Evolutionary conservation across 257 asterid species (phyloP).

Genomic region (Anisodus acutangulus): DNA sequence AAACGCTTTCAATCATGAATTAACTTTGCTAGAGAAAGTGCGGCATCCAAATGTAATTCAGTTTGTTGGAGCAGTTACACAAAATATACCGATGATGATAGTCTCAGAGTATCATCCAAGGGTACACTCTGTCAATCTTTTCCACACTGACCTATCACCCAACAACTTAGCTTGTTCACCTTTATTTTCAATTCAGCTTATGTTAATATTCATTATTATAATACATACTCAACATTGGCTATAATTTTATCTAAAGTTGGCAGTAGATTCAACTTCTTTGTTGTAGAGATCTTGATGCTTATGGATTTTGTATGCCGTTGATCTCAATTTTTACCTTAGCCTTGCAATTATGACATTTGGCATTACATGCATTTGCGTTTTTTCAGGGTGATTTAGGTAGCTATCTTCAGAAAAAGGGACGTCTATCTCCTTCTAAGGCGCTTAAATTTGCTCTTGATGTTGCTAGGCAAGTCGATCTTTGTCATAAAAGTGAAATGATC

Average conservation of each 20-base stretch:
- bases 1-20: constrained; percentile 82
- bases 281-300: constrained; percentile 2
- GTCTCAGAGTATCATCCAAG: constrained; percentile 79
- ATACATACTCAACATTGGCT: neutral
- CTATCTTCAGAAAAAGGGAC: constrained; percentile 92
- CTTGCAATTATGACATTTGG: constrained; percentile 4
- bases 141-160: constrained; percentile 26
- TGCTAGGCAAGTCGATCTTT: constrained; percentile 66
- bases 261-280: neutral
- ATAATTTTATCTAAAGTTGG: neutral
- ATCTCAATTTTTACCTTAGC: constrained; percentile 6
- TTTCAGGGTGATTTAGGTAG: constrained; percentile 80
- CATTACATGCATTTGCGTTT: constrained; percentile 26
- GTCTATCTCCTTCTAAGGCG: constrained; percentile 82
- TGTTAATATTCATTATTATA: constrained; percentile 10
- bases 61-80: constrained; percentile 98
- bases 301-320: neutral
- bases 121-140: constrained; percentile 56
- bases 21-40: constrained; percentile 87
- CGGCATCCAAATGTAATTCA: constrained; percentile 97
- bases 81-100: constrained; percentile 96
- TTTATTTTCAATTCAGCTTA: neutral
- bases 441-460: constrained; percentile 84
- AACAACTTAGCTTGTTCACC: constrained; percentile 1
- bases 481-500: constrained; percentile 27